Evolutionary conservation across 108 stramenopile species (phyloP).

Genomic region (Pseudonitzschia pungens): DNA sequence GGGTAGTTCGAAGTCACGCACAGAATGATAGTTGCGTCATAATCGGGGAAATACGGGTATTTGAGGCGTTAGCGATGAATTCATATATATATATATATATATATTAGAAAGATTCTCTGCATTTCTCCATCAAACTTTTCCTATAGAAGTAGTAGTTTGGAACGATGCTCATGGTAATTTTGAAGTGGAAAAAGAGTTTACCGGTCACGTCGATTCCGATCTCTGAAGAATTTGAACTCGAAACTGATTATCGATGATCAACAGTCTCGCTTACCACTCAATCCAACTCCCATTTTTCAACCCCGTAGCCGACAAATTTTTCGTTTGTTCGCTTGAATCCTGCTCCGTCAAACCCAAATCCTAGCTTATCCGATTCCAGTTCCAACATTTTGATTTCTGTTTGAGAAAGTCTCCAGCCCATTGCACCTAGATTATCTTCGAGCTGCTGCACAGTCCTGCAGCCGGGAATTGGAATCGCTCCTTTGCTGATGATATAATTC

Average conservation of each 20-base stretch:
- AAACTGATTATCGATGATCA: background rate
- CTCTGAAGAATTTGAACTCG: background rate
- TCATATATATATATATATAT: too few species aligned
- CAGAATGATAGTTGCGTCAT: background rate
- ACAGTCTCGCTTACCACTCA: slow-evolving; percentile 6
- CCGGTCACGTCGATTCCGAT: too few species aligned
- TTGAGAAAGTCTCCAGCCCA: slow-evolving; percentile 58
- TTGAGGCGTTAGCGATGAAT: too few species aligned
- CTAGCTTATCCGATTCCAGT: slow-evolving; percentile 40
- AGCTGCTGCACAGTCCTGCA: slow-evolving; percentile 49
- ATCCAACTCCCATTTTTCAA: slow-evolving; percentile 55
- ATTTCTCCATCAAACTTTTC: too few species aligned
- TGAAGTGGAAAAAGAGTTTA: too few species aligned
- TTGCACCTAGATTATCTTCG: slow-evolving; percentile 55
- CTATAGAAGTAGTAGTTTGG: too few species aligned
- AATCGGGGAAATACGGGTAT: background rate
- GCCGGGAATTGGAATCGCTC: slow-evolving; percentile 67
- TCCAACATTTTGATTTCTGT: slow-evolving; percentile 56
- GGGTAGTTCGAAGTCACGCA: background rate
- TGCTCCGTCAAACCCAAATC: slow-evolving; percentile 66
- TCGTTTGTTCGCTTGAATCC: slow-evolving; percentile 68
- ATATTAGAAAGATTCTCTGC: too few species aligned
- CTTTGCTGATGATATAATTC: slow-evolving; percentile 71
- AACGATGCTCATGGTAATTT: too few species aligned
- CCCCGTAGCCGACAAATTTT: slow-evolving; percentile 75